Conservation (phyloP, 352 stramenopile genomes). For the Globisporangium irregulare region DNA sequence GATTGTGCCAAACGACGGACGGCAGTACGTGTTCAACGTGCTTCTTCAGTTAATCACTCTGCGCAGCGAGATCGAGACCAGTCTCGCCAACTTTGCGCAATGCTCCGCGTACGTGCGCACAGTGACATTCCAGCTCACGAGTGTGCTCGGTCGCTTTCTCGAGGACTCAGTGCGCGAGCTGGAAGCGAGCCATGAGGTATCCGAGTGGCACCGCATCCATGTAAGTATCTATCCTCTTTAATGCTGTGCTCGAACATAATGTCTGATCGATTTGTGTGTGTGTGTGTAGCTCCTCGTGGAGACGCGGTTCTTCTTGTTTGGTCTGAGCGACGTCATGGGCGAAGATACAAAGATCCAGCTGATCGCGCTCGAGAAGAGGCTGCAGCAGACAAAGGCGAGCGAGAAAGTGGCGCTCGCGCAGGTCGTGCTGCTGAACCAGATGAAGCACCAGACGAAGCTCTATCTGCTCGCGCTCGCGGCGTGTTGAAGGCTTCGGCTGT, state of each 20-base stretch:
- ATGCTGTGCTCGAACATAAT: too few relatives aligned
- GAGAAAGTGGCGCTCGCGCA: constrained; percentile 40
- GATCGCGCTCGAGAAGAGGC: constrained; percentile 42
- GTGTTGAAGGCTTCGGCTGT: neutral
- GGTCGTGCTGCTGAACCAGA: constrained; percentile 55
- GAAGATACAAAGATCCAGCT: constrained; percentile 54
- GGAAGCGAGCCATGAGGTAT: constrained; percentile 15
- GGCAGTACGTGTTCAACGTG: constrained; percentile 82
- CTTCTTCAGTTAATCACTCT: constrained; percentile 73
- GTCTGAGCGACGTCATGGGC: constrained; percentile 47
- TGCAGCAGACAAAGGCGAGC: constrained; percentile 32
- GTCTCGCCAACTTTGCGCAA: constrained; percentile 50
- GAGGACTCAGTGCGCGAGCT: constrained; percentile 32
- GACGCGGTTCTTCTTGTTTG: constrained; percentile 64
- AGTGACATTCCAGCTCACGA: constrained; percentile 54
- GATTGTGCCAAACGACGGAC: constrained; percentile 44
- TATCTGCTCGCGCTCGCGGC: constrained; percentile 58
- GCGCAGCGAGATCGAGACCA: constrained; percentile 67
- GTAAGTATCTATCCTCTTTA: constrained; percentile 28
- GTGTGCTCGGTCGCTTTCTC: constrained; percentile 43
- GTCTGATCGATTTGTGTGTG: neutral
- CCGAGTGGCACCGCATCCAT: constrained; percentile 62
- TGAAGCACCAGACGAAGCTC: constrained; percentile 81
- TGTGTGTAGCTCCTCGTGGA: constrained; percentile 61
- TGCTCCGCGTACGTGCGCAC: constrained; percentile 53